Evolutionary conservation across 176 grass and related monocot genomes (phyloP), one percentile per base, ranked within the genome.

Genomic region (Panicum miliaceum): DNA sequence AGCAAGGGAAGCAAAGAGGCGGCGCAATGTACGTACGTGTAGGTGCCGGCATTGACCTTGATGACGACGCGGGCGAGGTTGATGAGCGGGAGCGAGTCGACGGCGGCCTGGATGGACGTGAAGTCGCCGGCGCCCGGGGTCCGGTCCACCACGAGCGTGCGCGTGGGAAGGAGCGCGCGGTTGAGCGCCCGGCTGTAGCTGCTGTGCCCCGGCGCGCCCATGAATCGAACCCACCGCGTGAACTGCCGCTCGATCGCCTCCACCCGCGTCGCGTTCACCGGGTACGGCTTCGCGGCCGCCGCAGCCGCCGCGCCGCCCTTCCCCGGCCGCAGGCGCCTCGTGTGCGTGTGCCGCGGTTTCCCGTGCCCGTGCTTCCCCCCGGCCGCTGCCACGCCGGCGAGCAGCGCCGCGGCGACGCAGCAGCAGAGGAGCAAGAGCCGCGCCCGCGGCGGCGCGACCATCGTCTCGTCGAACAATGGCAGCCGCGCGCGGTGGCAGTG

Each of bases 31-130:
- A 81, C 95, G 85, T 90, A 98, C 96, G 91, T 96, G 88, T 94
- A 99, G 2, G 71, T 92, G 58, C 96, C 93, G 68, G 96, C 91
- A 66, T 99, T 89, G 96, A 99, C 89, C 87, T 78, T 94, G 86
- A 99, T 94, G 83, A 99, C 90, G 69, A 99, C 96, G 82, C 91
- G 86, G 3, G 76, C 88, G 32, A 99, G 84, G 79, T 99, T 99
- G 88, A 96, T 90, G 79, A 91, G 62, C 16, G 91, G 96, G 26
- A 99, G 79, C 23, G 96, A 96, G 76, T 99, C 93, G 6, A 99
- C 46, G 73, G 96, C 93, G 11, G 81, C 89, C 82, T 99, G 96
- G 92, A 99, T 96, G 60, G 91, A 83, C 34, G 81, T 89, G 89
- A 99, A 99, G 73, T 88, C 76, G 4, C 91, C 96, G 12, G 81